Percentiles rank a stretch among this genome's conserved stretches.
phyloP scores from a whole-genome alignment of 148 eudicot genomes.

The Polygonum aviculare region DNA sequence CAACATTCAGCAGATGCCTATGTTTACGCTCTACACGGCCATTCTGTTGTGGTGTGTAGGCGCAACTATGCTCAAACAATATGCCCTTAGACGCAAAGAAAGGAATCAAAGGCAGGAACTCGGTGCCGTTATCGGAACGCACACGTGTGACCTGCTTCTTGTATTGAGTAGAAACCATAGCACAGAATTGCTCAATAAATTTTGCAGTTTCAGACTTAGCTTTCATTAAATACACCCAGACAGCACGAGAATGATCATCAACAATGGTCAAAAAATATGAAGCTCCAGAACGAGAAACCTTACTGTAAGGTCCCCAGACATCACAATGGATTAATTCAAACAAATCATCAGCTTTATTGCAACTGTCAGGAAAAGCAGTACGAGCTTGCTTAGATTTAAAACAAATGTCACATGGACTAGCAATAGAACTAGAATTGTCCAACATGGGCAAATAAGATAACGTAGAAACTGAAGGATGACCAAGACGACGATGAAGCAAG shows the following conservation, averaged over 20 bases:
- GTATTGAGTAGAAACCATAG: background rate
- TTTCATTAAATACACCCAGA: background rate
- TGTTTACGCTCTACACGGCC: background rate
- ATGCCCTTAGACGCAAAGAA: too few relatives aligned
- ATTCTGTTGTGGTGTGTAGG: background rate
- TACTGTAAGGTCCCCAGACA: constrained; percentile 3
- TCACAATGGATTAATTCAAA: background rate
- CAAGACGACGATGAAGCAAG: background rate
- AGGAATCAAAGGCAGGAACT: background rate
- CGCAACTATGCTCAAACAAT: background rate
- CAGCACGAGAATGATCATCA: constrained; percentile 11
- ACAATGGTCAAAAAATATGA: background rate
- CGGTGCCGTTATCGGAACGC: background rate
- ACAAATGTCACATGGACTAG: background rate
- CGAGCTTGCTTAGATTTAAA: background rate
- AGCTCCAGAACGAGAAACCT: background rate
- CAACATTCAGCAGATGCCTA: background rate
- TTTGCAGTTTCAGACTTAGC: too few relatives aligned
- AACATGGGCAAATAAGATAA: background rate
- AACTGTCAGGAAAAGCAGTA: background rate
- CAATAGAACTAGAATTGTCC: background rate
- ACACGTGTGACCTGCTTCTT: background rate
- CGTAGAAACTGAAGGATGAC: background rate
- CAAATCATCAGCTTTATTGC: background rate
- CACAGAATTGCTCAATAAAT: too few relatives aligned